Evolutionary conservation across 768 basidiomycete species (phyloP).

Genomic region (Leccinellum luteum): DNA sequence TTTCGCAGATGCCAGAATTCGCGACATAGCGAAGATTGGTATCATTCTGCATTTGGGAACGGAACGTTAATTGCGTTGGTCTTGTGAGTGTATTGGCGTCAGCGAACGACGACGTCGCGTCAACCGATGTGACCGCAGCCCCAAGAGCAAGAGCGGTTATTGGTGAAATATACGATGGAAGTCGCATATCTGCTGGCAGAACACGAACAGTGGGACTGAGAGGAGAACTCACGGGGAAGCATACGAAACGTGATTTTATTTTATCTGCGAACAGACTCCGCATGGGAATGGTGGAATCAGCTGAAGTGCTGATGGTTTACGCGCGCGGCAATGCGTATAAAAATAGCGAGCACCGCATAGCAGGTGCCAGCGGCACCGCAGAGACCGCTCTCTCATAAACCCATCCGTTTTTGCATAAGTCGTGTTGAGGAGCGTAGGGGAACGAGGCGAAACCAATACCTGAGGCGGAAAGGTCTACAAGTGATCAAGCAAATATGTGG

Average conservation of each 20-base stretch:
- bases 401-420: too few relatives aligned
- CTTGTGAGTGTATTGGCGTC: neutral
- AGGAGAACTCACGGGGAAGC: too few relatives aligned
- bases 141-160: neutral
- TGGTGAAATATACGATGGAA: neutral
- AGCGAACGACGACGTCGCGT: neutral
- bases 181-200: conserved; percentile 14
- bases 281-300: too few relatives aligned
- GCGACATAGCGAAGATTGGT: conserved; percentile 47
- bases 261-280: neutral
- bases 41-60: conserved; percentile 20
- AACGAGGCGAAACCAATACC: too few relatives aligned
- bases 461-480: too few relatives aligned
- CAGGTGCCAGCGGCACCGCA: too few relatives aligned
- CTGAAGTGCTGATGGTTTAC: too few relatives aligned
- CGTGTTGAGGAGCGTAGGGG: too few relatives aligned
- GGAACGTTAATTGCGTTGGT: conserved; percentile 2
- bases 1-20: conserved; percentile 65
- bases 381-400: too few relatives aligned
- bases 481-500: too few relatives aligned
- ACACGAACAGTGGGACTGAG: neutral
- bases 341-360: too few relatives aligned
- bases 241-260: neutral
- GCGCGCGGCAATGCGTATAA: too few relatives aligned
- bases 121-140: neutral